Evolutionary conservation across 1,284 basidiomycete genomes (phyloP), one percentile per base, ranked within the genome.

Genomic region (Retiboletus fuscus): DNA sequence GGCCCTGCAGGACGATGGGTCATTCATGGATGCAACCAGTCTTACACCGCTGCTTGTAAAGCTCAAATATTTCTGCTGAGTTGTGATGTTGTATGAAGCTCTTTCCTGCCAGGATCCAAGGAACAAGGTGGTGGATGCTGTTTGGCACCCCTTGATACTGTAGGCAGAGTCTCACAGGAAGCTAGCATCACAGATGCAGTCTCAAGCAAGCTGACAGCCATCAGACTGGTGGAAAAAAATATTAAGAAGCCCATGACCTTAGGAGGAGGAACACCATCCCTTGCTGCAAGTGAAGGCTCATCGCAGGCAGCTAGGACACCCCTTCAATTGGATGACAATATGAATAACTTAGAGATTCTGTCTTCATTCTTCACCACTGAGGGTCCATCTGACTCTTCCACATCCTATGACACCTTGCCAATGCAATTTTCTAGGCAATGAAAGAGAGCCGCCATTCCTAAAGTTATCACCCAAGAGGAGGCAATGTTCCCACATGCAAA

Each of bases 31-130:
- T 0, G 65, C 62, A 0, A 28, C 43, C 0, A 34, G 4, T 7
- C 70, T 75, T 7, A 74, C 62, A 2, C 73, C 53, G 0, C 4
- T 69, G 12, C 61, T 74, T 0, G 69, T 64, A 0, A 74, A 74
- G 34, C 49, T 75, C 4, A 75, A 74, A 6, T 72, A 74, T 61
- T 75, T 75, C 60, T 74, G 67, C 1, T 49, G 44, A 3, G 0
- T 67, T 0, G 49, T 62, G 15, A 65, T 51, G 0, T n/a, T 73
- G 39, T 73, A 47, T 2, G 51, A 72, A 51, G 58, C 66, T 11
- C 46, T 72, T 58, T 22, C 26, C 44, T 28, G 10, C 34, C 1
- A 60, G 12, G 46, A 60, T 18, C 22, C 34, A 24, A 5, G 15
- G 16, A 58, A 53, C 4, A 58, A 46, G 30, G 47, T 6, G 7